Evolutionary conservation across 2,329 filamentous ascomycete species (phyloP).

Genomic region (Venturia asperata): DNA sequence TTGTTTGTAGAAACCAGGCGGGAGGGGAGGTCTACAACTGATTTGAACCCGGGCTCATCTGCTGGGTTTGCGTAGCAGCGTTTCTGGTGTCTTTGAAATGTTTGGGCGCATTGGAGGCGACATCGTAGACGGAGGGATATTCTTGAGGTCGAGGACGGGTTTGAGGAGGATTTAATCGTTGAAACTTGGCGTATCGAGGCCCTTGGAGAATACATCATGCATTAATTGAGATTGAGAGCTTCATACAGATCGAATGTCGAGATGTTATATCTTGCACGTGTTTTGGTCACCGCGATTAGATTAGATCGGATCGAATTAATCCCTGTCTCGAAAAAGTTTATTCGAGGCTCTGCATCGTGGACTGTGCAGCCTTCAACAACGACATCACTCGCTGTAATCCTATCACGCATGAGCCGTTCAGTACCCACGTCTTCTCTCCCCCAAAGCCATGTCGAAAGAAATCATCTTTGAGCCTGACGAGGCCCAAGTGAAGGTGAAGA

Average conservation of each 20-base stretch:
- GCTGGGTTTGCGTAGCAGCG: slow-evolving; percentile 46
- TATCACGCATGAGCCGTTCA: background rate
- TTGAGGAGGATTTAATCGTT: background rate
- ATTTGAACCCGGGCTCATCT: slow-evolving; percentile 74
- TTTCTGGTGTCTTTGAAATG: slow-evolving; percentile 15
- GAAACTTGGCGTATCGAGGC: slow-evolving; percentile 13
- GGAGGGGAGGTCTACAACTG: slow-evolving; percentile 79
- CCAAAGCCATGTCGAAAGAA: slow-evolving; percentile 3
- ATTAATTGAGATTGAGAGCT: background rate
- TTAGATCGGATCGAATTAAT: slow-evolving; percentile 2
- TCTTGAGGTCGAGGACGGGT: background rate
- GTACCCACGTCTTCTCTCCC: too few relatives aligned
- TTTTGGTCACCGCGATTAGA: background rate
- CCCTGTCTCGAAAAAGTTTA: slow-evolving; percentile 7
- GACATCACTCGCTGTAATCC: background rate
- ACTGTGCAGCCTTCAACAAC: background rate
- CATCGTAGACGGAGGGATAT: background rate
- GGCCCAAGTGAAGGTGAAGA: background rate
- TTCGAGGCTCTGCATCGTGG: too few relatives aligned
- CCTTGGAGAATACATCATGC: slow-evolving; percentile 6
- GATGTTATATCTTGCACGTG: background rate
- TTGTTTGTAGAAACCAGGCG: slow-evolving; percentile 68
- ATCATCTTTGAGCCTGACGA: background rate
- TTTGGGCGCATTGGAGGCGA: slow-evolving; percentile 14
- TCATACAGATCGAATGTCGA: background rate